Conservation (phyloP, 169 alveolate genomes). For the Plasmodium coatneyi region DNA sequence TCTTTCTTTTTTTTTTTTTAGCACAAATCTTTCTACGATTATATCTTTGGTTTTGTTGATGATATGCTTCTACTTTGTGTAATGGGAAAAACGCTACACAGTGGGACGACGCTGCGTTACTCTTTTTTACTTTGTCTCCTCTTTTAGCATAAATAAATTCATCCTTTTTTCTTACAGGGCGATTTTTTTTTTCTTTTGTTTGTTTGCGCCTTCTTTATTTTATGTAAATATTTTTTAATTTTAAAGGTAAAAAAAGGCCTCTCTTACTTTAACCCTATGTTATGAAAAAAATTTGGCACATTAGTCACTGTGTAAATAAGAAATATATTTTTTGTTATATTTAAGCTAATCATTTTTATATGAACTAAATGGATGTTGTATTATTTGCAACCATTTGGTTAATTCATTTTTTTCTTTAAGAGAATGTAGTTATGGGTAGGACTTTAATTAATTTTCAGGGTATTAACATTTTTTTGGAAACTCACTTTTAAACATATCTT, state of each 20-base stretch:
- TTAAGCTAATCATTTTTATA: background rate
- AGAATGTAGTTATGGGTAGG: background rate
- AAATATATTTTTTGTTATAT: background rate
- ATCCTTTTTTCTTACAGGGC: background rate
- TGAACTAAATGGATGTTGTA: background rate
- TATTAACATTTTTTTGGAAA: background rate
- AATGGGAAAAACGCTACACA: background rate
- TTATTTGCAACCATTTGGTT: background rate
- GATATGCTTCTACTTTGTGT: background rate
- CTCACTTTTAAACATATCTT: background rate
- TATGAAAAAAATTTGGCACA: background rate
- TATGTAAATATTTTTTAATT: background rate
- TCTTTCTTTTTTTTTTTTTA: background rate
- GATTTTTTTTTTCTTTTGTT: background rate
- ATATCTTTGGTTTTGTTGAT: background rate
- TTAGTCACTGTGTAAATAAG: background rate
- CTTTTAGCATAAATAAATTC: background rate
- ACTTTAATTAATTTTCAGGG: background rate
- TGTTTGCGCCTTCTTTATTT: background rate
- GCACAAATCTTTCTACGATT: background rate
- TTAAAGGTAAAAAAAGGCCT: background rate
- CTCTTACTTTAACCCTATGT: background rate
- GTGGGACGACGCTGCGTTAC: background rate
- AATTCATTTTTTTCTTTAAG: background rate
- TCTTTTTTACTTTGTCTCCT: constrained; percentile 4